Evolutionary conservation across 306 rosid species (phyloP).

Genomic region (Spatholobus suberectus): DNA sequence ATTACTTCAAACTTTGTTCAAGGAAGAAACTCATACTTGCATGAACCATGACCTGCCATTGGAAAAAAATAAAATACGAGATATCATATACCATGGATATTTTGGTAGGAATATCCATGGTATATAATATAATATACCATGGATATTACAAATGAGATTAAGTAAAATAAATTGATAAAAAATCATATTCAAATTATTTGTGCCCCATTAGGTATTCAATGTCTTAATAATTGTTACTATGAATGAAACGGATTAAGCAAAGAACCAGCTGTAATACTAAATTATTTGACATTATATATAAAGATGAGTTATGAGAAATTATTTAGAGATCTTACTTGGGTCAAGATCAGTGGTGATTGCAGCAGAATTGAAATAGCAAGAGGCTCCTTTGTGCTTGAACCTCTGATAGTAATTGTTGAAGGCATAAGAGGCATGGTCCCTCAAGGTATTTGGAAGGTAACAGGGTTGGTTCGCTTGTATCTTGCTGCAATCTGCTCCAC

Average conservation of each 20-base stretch:
- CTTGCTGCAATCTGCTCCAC: conserved; percentile 71
- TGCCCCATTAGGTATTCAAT: neutral
- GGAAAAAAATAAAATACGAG: conserved; percentile 2
- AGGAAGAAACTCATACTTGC: conserved; percentile 67
- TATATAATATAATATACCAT: conserved; percentile 3
- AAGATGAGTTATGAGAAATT: conserved; percentile 5
- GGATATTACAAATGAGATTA: neutral
- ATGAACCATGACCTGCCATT: conserved; percentile 63
- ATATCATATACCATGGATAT: neutral
- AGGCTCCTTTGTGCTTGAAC: conserved; percentile 66
- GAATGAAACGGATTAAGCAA: neutral
- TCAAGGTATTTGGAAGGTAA: conserved; percentile 65
- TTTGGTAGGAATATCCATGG: too few species aligned
- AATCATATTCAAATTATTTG: conserved; percentile 44
- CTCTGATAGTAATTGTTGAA: conserved; percentile 78
- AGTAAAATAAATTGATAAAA: neutral
- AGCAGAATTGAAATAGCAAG: conserved; percentile 81
- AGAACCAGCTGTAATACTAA: neutral
- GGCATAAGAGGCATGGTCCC: conserved; percentile 72
- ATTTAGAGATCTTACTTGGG: conserved; percentile 64
- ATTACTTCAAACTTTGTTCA: conserved; percentile 36
- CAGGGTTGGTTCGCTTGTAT: conserved; percentile 62
- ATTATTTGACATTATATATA: neutral
- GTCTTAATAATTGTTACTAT: neutral
- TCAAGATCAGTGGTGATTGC: conserved; percentile 77